A percentile compares a stretch with the other conserved stretches of the same genome.
Conservation (phyloP, 2,329 filamentous ascomycete genomes). For the Pyrenophora seminiperda region DNA sequence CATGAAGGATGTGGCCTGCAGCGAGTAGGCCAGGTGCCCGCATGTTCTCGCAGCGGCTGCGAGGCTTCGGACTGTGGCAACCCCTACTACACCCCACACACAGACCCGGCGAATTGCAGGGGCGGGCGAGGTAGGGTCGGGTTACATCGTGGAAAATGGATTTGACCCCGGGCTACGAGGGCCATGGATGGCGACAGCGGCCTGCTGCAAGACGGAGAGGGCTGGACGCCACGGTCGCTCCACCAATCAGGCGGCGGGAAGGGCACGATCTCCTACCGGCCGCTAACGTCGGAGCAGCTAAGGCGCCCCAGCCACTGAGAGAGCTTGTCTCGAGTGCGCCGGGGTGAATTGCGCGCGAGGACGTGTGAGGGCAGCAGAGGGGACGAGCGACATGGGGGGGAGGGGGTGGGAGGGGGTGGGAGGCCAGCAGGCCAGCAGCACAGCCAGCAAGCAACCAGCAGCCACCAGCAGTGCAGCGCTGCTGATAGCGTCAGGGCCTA, state of each 20-base stretch:
- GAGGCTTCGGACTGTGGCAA: constrained; percentile 44
- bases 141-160: constrained; percentile 45
- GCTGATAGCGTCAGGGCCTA: constrained; percentile 38
- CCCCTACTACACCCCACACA: constrained; percentile 45
- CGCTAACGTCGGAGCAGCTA: constrained; percentile 42
- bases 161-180: constrained; percentile 31
- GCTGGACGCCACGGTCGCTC: constrained; percentile 37
- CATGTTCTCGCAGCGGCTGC: constrained; percentile 43
- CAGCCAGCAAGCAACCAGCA: no score
- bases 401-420: constrained; percentile 10
- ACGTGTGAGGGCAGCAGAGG: no score
- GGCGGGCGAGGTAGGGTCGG: constrained; percentile 36
- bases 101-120: constrained; percentile 41
- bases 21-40: constrained; percentile 40
- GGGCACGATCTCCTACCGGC: constrained; percentile 40
- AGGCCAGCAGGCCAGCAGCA: constrained; percentile 21
- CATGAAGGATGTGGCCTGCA: constrained; percentile 38
- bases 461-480: constrained; percentile 35
- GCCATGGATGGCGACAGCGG: constrained; percentile 35
- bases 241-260: constrained; percentile 34
- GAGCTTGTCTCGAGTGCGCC: constrained; percentile 22
- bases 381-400: no score
- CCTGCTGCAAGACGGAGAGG: constrained; percentile 43
- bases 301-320: constrained; percentile 36
- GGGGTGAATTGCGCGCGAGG: constrained; percentile 11